Evolutionary conservation across 139 green algal species (phyloP), one percentile per base, ranked within the genome.

Genomic region (Chlorella sp.): DNA sequence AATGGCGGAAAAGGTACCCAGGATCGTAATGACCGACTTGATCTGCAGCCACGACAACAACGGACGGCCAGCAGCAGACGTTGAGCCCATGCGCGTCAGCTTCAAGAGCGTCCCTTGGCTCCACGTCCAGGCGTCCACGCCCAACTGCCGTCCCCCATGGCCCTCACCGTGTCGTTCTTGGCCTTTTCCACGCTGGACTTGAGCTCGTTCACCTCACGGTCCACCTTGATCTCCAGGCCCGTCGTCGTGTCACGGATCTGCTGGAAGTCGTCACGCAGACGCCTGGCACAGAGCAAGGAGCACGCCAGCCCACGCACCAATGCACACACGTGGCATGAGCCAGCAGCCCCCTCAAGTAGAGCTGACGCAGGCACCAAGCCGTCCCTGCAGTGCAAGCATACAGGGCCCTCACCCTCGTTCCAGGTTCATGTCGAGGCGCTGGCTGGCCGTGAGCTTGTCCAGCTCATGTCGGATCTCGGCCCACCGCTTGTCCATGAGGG

Each of bases 391-490:
- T n/a, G n/a, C n/a, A n/a, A n/a, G n/a, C n/a, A n/a, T n/a, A n/a
- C n/a, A n/a, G n/a, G n/a, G 33, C 30, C 60, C 83, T 81, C 80
- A 92, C 88, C 93, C 93, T 70, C 97, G 97, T 62, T 98, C 93
- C 49, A 98, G 70, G 80, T 98, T 98, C 4, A 98, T 73, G 71
- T 98, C 93, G 17, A 98, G 81, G 20, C 93, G 80, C 80, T 98
- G 93, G 62, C 85, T 93, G 3, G 93, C 85, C 29, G 83, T 95
- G 5, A 98, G 83, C 75, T 98, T 98, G 82, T 98, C 93, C 2
- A 98, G 89, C 66, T 97, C 93, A 75, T 97, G 94, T 65, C 90
- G 87, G 62, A 96, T 86, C 78, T 98, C 93, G 24, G 79, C 80
- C n/a, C 86, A 76, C 62, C 96, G 88, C 65, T 95, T 97, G 31